phyloP scores from a whole-genome alignment of 257 asterid species.

The Rubia yunnanensis region DNA sequence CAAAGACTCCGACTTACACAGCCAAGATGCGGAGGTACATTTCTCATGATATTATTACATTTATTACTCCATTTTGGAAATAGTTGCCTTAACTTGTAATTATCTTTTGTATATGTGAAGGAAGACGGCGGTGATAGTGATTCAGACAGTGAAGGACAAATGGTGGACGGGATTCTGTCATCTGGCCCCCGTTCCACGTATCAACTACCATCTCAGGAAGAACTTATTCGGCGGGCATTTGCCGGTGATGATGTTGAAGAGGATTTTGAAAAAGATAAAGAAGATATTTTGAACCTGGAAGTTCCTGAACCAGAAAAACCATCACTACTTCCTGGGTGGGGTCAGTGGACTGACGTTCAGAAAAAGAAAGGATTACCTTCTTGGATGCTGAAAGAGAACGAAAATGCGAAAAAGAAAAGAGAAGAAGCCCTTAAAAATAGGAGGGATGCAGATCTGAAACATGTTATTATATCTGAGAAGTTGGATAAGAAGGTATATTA shows the following conservation, averaged over 20 bases:
- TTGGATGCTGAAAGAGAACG: conserved; percentile 78
- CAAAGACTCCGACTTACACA: conserved; percentile 18
- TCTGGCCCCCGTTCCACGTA: conserved; percentile 53
- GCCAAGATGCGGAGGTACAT: conserved; percentile 45
- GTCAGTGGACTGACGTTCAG: conserved; percentile 88
- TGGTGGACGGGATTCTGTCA: conserved; percentile 90
- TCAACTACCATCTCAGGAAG: conserved; percentile 86
- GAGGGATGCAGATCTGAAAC: conserved; percentile 76
- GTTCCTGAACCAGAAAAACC: conserved; percentile 87
- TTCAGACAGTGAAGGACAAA: conserved; percentile 65
- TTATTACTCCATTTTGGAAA: conserved; percentile 7
- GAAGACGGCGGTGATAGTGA: conserved; percentile 40
- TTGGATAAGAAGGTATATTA: conserved; percentile 66
- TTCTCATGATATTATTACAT: conserved; percentile 2
- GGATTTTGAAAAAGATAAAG: conserved; percentile 73
- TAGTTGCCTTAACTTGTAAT: background rate
- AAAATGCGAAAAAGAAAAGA: conserved; percentile 64
- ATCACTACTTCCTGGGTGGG: conserved; percentile 85
- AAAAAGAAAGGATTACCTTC: conserved; percentile 77
- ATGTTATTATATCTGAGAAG: conserved; percentile 90
- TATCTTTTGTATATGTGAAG: conserved; percentile 18
- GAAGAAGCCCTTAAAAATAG: conserved; percentile 75
- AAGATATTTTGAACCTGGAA: conserved; percentile 65
- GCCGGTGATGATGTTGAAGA: conserved; percentile 96
- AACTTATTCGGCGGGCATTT: conserved; percentile 83